phyloP scores from a whole-genome alignment of 495 filamentous ascomycete species.

The Penicilliopsis zonata region DNA sequence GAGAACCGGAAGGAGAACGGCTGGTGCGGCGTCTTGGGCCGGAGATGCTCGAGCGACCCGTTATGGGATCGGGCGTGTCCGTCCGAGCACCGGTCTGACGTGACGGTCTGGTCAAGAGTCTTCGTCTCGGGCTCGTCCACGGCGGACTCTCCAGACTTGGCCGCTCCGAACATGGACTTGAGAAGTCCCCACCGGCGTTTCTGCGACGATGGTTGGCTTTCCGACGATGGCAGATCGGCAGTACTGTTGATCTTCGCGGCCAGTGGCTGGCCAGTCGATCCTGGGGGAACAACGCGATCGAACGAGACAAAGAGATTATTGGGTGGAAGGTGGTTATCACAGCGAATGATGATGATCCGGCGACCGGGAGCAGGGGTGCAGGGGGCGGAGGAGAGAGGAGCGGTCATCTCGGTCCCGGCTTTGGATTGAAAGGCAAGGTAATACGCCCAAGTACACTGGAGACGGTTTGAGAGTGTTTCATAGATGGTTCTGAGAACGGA shows the following conservation, averaged over 20 bases:
- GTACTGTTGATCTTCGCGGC: conserved; percentile 27
- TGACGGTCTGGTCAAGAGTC: conserved; percentile 13
- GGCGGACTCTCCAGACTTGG: conserved; percentile 20
- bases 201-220: conserved; percentile 12
- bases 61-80: conserved; percentile 13
- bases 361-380: conserved; percentile 85
- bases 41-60: conserved; percentile 14
- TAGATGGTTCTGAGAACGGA: conserved; percentile 44
- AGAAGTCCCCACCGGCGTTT: conserved; percentile 64
- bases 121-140: conserved; percentile 28
- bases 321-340: conserved; percentile 55
- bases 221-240: conserved; percentile 12
- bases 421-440: conserved; percentile 61
- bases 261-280: conserved; percentile 22
- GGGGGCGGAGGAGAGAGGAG: conserved; percentile 60
- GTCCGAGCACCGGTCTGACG: conserved; percentile 18
- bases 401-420: conserved; percentile 40
- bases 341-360: conserved; percentile 82
- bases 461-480: conserved; percentile 50
- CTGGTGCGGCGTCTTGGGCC: conserved; percentile 38
- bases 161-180: conserved; percentile 47
- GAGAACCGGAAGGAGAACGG: conserved; percentile 68
- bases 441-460: conserved; percentile 66
- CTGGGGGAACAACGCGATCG: conserved; percentile 43
- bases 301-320: conserved; percentile 51